A percentile compares a stretch with the other conserved stretches of the same genome.
Evolutionary conservation across 2,329 filamentous ascomycete genomes (phyloP).

Genomic region (Pezicula radicicola): DNA sequence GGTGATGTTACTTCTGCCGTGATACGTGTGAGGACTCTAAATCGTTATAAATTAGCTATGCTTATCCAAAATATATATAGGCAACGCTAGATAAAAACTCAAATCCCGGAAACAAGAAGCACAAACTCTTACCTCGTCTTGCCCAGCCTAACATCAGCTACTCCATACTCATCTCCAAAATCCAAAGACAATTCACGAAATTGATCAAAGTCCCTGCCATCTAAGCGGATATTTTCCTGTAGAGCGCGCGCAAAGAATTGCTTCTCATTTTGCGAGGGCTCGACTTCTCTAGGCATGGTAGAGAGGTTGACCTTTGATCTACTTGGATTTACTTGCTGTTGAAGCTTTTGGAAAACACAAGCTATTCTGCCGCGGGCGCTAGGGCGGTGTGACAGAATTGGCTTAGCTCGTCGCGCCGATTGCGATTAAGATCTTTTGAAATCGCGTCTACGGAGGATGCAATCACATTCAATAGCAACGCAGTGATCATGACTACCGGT

Average conservation of each 20-base stretch:
- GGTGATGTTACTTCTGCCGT: slow-evolving; percentile 87
- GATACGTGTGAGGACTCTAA: slow-evolving; percentile 77
- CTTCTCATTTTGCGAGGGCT: slow-evolving; percentile 85
- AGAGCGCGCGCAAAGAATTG: slow-evolving; percentile 83
- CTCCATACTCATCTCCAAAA: slow-evolving; percentile 89
- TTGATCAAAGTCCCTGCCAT: slow-evolving; percentile 78
- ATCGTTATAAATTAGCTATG: slow-evolving; percentile 1
- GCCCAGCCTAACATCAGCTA: slow-evolving; percentile 81
- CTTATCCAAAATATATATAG: no score
- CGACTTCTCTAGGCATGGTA: slow-evolving; percentile 85
- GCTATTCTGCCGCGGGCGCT: slow-evolving; percentile 2
- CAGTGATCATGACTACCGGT: slow-evolving; percentile 48
- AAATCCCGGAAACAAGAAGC: background rate
- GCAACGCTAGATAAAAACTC: no score
- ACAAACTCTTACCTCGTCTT: slow-evolving; percentile 74
- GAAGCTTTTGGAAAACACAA: background rate
- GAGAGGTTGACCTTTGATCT: background rate
- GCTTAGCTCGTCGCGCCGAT: background rate
- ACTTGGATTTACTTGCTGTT: background rate
- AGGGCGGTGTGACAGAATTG: background rate
- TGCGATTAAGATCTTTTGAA: background rate
- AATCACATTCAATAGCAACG: background rate
- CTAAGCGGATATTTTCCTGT: slow-evolving; percentile 74
- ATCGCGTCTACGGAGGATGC: background rate
- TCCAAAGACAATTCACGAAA: slow-evolving; percentile 74